Evolutionary conservation across 1,284 basidiomycete species (phyloP).

Genomic region (Rhodotorula sp.): DNA sequence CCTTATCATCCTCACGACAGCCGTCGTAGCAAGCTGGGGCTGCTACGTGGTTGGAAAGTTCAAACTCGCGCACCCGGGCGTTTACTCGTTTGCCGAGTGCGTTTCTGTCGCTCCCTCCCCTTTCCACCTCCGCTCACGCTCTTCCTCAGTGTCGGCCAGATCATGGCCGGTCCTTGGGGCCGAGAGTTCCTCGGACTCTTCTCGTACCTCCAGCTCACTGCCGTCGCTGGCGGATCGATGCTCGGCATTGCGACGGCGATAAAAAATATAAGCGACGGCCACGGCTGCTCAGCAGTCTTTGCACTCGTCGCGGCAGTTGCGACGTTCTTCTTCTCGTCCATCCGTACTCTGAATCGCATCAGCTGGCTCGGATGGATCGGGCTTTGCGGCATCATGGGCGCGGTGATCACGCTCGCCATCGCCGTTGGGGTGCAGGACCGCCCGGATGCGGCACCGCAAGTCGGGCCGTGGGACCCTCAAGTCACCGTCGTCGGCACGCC

Average conservation of each 20-base stretch:
- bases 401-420: constrained; percentile 53
- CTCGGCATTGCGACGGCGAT: constrained; percentile 50
- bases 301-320: constrained; percentile 25
- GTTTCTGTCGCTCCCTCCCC: neutral
- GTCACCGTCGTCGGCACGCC: constrained; percentile 55
- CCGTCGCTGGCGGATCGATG: constrained; percentile 8
- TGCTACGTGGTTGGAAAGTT: too few species aligned
- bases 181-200: constrained; percentile 11
- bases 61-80: too few species aligned
- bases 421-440: constrained; percentile 58
- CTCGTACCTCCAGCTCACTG: neutral
- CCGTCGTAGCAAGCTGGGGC: too few species aligned
- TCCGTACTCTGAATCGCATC: constrained; percentile 50
- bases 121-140: too few species aligned
- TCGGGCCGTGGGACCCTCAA: constrained; percentile 53
- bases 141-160: constrained; percentile 2
- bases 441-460: constrained; percentile 52
- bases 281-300: constrained; percentile 35
- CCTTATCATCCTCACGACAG: too few species aligned
- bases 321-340: constrained; percentile 47
- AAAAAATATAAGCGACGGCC: constrained; percentile 48
- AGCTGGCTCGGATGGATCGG: constrained; percentile 43
- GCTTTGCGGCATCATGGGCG: constrained; percentile 10
- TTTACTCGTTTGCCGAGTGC: too few species aligned
- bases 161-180: neutral